A percentile compares a stretch with the other conserved stretches of the same genome.
These are phyloP conservation scores for Penicillium sp. DNA, from an alignment of 2,329 filamentous ascomycete species.

Conservation along the genomic window DNA sequence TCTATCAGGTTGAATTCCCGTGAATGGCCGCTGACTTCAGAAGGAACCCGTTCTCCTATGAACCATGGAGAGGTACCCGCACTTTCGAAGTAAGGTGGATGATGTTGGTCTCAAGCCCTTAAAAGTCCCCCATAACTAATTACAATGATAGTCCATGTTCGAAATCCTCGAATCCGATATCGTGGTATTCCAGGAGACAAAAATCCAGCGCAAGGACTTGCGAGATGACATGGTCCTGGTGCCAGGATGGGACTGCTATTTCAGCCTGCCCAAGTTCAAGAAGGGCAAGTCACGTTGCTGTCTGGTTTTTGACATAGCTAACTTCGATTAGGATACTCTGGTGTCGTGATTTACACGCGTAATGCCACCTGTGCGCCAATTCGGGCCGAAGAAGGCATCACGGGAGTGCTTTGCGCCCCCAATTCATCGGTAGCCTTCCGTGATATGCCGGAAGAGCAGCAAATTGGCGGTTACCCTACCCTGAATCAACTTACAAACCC, in stretches of 20 bases:
- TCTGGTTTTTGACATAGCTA: not conserved
- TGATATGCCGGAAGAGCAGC: slow-evolving; percentile 69
- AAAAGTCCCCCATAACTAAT: not conserved
- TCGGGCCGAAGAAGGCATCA: slow-evolving; percentile 89
- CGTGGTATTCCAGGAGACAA: slow-evolving; percentile 91
- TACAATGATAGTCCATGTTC: slow-evolving; percentile 73
- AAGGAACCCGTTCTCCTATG: slow-evolving; percentile 80
- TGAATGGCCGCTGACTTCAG: not conserved
- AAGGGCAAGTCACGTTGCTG: slow-evolving; percentile 64
- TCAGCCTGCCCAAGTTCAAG: slow-evolving; percentile 89
- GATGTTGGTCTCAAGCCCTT: not conserved
- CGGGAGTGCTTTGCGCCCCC: slow-evolving; percentile 74
- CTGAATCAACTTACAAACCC: slow-evolving; percentile 58
- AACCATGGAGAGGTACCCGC: slow-evolving; percentile 73
- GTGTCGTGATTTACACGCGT: slow-evolving; percentile 93
- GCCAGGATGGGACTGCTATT: slow-evolving; percentile 93
- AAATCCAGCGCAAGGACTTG: slow-evolving; percentile 91
- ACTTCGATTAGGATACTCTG: slow-evolving; percentile 73
- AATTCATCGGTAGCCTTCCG: slow-evolving; percentile 70
- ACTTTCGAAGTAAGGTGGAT: slow-evolving; percentile 61
- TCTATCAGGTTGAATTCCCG: not conserved
- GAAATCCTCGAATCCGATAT: slow-evolving; percentile 90
- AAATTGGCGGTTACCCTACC: slow-evolving; percentile 86
- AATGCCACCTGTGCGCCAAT: slow-evolving; percentile 82
- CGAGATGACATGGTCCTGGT: slow-evolving; percentile 94